A percentile compares a stretch with the other conserved stretches of the same genome.
These are phyloP conservation scores for Coemansia sp. DNA, from an alignment of 192 early-diverging fungal species.

Conservation along the genomic window DNA sequence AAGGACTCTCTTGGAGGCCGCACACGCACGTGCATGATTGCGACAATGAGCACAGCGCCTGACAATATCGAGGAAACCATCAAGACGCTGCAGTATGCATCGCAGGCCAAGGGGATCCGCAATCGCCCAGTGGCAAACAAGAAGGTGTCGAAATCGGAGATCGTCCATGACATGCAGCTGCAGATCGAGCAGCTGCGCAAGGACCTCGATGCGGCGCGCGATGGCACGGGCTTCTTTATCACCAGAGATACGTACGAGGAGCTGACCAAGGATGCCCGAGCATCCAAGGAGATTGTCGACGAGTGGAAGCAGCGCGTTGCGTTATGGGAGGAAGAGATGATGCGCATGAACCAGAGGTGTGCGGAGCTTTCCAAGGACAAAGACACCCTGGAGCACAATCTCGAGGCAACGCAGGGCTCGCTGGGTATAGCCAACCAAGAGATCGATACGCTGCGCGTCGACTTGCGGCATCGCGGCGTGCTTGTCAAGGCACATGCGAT, in stretches of 20 bases:
- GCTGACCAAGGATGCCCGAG: slow-evolving; percentile 25
- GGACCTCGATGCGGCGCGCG: slow-evolving; percentile 79
- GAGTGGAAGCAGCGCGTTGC: slow-evolving; percentile 44
- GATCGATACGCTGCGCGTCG: slow-evolving; percentile 26
- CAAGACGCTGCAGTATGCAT: slow-evolving; percentile 79
- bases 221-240: slow-evolving; percentile 83
- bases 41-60: slow-evolving; percentile 83
- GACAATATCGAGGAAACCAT: slow-evolving; percentile 69
- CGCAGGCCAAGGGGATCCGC: slow-evolving; percentile 74
- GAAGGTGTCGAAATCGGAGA: slow-evolving; percentile 79
- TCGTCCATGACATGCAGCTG: slow-evolving; percentile 77
- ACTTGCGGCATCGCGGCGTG: slow-evolving; percentile 32
- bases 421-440: slow-evolving; percentile 36
- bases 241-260: slow-evolving; percentile 64
- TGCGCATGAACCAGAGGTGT: slow-evolving; percentile 6
- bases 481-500: slow-evolving; percentile 56
- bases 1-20: slow-evolving; percentile 90
- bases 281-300: slow-evolving; percentile 19
- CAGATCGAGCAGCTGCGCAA: slow-evolving; percentile 80
- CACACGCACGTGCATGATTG: slow-evolving; percentile 96
- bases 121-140: slow-evolving; percentile 79
- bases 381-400: slow-evolving; percentile 38
- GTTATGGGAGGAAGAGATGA: slow-evolving; percentile 27
- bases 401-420: slow-evolving; percentile 30
- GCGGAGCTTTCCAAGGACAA: slow-evolving; percentile 5